Conservation (phyloP, 495 filamentous ascomycete genomes). For the Xylaria scruposa region DNA sequence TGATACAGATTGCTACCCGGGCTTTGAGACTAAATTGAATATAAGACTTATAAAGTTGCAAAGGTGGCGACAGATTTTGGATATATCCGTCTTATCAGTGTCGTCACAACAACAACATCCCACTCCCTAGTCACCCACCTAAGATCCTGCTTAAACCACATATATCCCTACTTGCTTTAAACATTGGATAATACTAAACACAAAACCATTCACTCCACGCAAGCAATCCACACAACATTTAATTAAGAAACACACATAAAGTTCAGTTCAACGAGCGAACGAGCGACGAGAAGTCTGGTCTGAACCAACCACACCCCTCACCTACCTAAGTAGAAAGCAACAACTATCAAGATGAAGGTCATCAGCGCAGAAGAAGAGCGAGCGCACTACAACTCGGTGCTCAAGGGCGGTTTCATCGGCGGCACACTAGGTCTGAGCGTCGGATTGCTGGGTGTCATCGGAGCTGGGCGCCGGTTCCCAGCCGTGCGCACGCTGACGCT, state of each 20-base stretch:
- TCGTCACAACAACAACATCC: neutral
- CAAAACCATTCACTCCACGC: neutral
- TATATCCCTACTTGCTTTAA: neutral
- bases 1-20: neutral
- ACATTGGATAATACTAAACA: neutral
- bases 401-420: slow-evolving; percentile 80
- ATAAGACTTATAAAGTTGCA: slow-evolving; percentile 6
- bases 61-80: slow-evolving; percentile 3
- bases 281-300: neutral
- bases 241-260: neutral
- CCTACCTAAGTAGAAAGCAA: neutral
- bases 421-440: slow-evolving; percentile 67
- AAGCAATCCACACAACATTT: neutral
- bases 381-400: slow-evolving; percentile 66
- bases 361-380: slow-evolving; percentile 91
- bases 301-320: neutral
- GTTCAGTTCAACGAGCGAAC: neutral
- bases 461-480: slow-evolving; percentile 67
- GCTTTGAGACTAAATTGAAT: neutral
- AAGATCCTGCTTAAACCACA: slow-evolving; percentile 5
- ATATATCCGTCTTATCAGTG: neutral
- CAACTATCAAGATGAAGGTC: slow-evolving; percentile 77
- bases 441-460: slow-evolving; percentile 68
- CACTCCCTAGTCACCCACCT: neutral
- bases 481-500: slow-evolving; percentile 80